Percentiles rank a stretch among this genome's conserved stretches.
Evolutionary conservation across 1,139 yeast species (phyloP).

Genomic region (Pichia cactophila): DNA sequence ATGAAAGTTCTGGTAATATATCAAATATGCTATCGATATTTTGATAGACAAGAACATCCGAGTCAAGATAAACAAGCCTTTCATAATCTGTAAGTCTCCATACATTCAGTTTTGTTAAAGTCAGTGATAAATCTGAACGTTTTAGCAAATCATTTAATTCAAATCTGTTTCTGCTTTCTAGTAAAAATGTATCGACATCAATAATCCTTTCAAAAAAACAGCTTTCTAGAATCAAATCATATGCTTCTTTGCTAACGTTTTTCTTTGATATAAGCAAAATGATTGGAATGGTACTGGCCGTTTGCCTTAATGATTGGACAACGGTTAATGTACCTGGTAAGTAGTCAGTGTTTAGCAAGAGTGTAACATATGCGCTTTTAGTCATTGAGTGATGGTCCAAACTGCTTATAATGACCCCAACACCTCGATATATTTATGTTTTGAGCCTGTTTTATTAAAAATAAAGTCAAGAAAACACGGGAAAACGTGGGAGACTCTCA

Average conservation of each 20-base stretch:
- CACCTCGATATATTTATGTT: no score
- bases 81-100: slow-evolving; percentile 55
- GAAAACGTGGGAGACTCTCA: no score
- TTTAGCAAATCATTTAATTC: slow-evolving; percentile 33
- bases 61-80: slow-evolving; percentile 67
- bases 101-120: slow-evolving; percentile 65
- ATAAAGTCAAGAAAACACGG: no score
- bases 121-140: slow-evolving; percentile 67
- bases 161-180: slow-evolving; percentile 16
- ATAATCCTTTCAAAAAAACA: slow-evolving; percentile 30
- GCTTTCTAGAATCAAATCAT: slow-evolving; percentile 24
- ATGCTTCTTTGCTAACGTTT: slow-evolving; percentile 29
- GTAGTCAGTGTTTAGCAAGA: slow-evolving; percentile 58
- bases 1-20: not conserved
- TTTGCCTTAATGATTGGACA: slow-evolving; percentile 34
- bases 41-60: slow-evolving; percentile 66
- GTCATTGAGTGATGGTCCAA: not conserved
- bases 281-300: slow-evolving; percentile 16
- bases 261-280: slow-evolving; percentile 22
- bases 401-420: not conserved
- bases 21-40: slow-evolving; percentile 37
- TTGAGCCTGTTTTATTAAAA: no score
- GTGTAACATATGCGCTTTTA: slow-evolving; percentile 51
- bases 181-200: slow-evolving; percentile 19
- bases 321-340: slow-evolving; percentile 72